Base-by-base conservation (phyloP, 169 alveolate genomes). In the Babesia gibsoni region DNA sequence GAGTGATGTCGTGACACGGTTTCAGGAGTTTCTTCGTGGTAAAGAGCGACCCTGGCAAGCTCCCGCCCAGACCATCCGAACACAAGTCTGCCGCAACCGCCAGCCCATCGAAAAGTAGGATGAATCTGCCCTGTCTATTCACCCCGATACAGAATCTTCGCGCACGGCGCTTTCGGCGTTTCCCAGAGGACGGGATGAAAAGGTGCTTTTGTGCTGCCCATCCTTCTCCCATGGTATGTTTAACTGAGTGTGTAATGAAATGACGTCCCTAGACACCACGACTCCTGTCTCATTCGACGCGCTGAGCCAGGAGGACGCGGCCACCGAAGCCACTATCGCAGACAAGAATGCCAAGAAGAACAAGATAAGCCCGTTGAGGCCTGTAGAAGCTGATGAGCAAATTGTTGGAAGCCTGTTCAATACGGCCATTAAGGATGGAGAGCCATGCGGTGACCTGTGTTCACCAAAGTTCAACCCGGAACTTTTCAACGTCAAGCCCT, bases 401-500 rank as follows among this genome's bases (percentile, higher is more conserved):
- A 61, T 79, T 23, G 87, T 83, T 50, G 92, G 92, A 4, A 72
- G 89, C 16, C 74, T 87, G 66, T 87, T 87, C 68, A 87, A 87
- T 59, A 69, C 73, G 35, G n/a, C 8, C 48, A 72, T 87, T 49
- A 69, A 42, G 43, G 77, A 63, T 37, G 67, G 72, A 22, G 92
- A 83, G 32, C 63, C 70, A 35, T 73, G 57, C 68, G 75, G 54
- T 69, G 93, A 89, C 64, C 59, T 89, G 25, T 37, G 65, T 20
- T 89, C 93, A 25, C 90, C 93, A n/a, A 77, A 68, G 53, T 89
- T 89, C 67, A 89, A 89, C 52, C 93, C 93, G 25, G 72, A 67
- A 12, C 63, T 80, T 37, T 89, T 89, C 57, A 84, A 87, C 67
- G 52, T 79, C 27, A 73, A 37, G 43, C 75, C 70, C 37, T 89